Percentiles rank a stretch among this genome's conserved stretches.
These are phyloP conservation scores for Desmodesmus armatus DNA, from an alignment of 139 green algal species.

Conservation along the genomic window DNA sequence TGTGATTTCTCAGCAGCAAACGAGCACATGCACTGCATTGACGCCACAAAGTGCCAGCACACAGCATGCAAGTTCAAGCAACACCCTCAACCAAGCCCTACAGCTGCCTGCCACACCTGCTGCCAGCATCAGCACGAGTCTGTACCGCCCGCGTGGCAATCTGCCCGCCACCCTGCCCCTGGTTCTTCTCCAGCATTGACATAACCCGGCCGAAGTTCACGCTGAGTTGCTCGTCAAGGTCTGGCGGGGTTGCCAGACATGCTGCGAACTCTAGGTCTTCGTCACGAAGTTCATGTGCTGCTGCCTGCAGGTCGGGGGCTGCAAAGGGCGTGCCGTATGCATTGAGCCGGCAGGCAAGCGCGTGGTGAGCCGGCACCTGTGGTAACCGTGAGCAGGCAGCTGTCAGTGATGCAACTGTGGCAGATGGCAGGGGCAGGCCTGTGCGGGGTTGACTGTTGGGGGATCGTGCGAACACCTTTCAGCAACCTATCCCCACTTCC, in stretches of 20 bases:
- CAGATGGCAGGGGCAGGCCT: no score
- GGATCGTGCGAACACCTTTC: no score
- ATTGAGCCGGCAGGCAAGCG: slow-evolving; percentile 21
- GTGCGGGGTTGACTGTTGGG: no score
- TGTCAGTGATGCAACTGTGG: not conserved
- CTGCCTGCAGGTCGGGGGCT: slow-evolving; percentile 28
- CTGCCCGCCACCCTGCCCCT: not conserved
- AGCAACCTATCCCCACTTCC: no score
- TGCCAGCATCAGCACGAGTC: not conserved
- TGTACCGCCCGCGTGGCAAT: not conserved
- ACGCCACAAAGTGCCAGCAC: no score
- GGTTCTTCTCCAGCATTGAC: slow-evolving; percentile 36
- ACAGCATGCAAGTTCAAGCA: no score
- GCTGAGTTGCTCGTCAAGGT: slow-evolving; percentile 42
- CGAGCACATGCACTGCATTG: no score
- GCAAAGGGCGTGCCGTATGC: slow-evolving; percentile 43
- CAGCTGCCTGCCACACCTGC: not conserved
- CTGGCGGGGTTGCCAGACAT: slow-evolving; percentile 27
- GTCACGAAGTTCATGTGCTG: slow-evolving; percentile 13
- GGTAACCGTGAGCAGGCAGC: not conserved
- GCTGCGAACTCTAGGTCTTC: slow-evolving; percentile 33
- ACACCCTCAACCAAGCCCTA: no score
- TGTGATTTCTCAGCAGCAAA: no score
- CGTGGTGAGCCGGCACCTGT: slow-evolving; percentile 41
- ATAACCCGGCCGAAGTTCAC: slow-evolving; percentile 22